Base-by-base conservation (phyloP, 306 rosid species). In the Abrus precatorius region DNA sequence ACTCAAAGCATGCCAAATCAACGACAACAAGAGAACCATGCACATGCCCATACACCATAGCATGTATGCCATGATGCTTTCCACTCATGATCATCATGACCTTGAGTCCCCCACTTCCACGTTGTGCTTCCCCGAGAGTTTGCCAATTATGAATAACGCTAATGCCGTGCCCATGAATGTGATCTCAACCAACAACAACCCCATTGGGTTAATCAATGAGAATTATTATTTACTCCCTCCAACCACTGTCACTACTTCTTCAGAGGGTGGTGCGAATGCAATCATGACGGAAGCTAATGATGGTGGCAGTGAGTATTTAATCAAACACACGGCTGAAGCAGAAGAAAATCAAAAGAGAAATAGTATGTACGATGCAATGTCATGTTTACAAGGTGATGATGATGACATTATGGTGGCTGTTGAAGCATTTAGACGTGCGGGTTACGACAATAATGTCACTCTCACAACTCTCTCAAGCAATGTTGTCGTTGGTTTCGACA, bases 1-100 rank as follows among this genome's bases (percentile, higher is more conserved):
- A 7, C 83, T 84, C 82, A 86, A 82, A 81, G 91, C 85, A 0
- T 88, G 90, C 90, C 90, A 75, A 53, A 40, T 69, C 81, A 5
- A 78, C 20, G 20, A 12, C 9, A 3, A 5, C 7, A 62, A 12
- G 2, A 36, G 4, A 36, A 36, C 40, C 38, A 12, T 29, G 59
- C 71, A 45, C 36, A 43, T 65, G 20, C 72, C 29, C 40, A 36
- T 36, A 4, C 40, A 36, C 32, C 72, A 47, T 40, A 78, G 55
- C 77, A 72, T 56, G 77, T 75, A 68, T 20, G 81, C 81, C 32
- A 38, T 75, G 77, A 82, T 82, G 85, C 62, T 80, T 6, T 30
- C 82, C 55, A 36, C 50, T 0, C 34, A 30, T 28, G 57, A 48
- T 10, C 62, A 73, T 62, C 81, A 48, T 10, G 69, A 73, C 69